Evolutionary conservation across 1,139 yeast species (phyloP).

Genomic region (Pichia sp.): DNA sequence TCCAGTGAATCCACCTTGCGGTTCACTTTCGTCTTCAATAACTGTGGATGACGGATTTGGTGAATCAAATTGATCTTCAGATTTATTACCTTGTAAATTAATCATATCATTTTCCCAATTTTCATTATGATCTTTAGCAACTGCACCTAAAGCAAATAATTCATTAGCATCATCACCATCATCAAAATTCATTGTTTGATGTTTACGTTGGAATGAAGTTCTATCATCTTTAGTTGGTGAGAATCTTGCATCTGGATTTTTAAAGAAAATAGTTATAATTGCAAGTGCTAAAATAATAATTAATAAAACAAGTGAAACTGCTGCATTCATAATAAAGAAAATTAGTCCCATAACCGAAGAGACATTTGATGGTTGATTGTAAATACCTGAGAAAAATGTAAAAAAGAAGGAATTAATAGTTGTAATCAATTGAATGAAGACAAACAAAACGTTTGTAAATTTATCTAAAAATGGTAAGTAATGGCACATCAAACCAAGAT

Average conservation of each 20-base stretch:
- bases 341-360: slow-evolving; percentile 76
- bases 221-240: slow-evolving; percentile 81
- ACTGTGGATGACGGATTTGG: not conserved
- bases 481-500: slow-evolving; percentile 49
- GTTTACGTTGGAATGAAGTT: slow-evolving; percentile 65
- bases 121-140: slow-evolving; percentile 64
- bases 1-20: slow-evolving; percentile 6
- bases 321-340: slow-evolving; percentile 71
- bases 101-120: slow-evolving; percentile 68
- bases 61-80: slow-evolving; percentile 6
- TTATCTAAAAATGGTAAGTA: slow-evolving; percentile 64
- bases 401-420: slow-evolving; percentile 67
- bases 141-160: slow-evolving; percentile 56
- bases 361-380: slow-evolving; percentile 61
- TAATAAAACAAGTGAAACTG: slow-evolving; percentile 60
- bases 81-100: slow-evolving; percentile 36
- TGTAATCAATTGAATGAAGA: slow-evolving; percentile 56
- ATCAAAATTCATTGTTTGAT: slow-evolving; percentile 23
- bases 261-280: slow-evolving; percentile 50
- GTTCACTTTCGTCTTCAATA: not conserved
- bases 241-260: slow-evolving; percentile 77
- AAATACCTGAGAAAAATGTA: slow-evolving; percentile 65
- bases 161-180: slow-evolving; percentile 39
- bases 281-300: slow-evolving; percentile 55
- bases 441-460: slow-evolving; percentile 62